Evolutionary conservation across 2,329 filamentous ascomycete species (phyloP).

Genomic region (Parasarocladium wereldwijsianum): DNA sequence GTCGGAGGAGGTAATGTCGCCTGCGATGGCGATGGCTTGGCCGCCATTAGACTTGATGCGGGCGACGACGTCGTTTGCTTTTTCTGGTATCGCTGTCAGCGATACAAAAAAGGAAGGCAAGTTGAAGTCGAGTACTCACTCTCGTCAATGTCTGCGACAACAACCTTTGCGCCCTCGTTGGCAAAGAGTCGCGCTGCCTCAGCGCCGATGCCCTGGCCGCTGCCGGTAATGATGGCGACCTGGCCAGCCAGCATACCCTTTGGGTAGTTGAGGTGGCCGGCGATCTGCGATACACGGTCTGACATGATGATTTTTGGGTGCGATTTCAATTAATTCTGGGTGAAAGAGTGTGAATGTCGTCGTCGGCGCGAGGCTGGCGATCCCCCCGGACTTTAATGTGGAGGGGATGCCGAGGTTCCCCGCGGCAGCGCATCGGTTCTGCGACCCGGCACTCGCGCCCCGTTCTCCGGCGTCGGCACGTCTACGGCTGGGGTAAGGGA

Average conservation of each 20-base stretch:
- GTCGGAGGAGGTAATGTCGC: conserved; percentile 57
- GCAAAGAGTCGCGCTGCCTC: conserved; percentile 72
- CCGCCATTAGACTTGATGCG: conserved; percentile 53
- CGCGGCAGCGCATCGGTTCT: conserved; percentile 2
- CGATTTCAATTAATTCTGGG: too few species aligned
- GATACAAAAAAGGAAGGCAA: background rate
- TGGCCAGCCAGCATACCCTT: conserved; percentile 66
- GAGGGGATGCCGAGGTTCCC: conserved; percentile 3
- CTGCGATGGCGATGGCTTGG: conserved; percentile 56
- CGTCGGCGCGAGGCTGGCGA: background rate
- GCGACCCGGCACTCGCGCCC: too few species aligned
- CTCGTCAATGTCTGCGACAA: conserved; percentile 71
- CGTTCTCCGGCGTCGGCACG: conserved; percentile 15
- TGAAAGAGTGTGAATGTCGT: too few species aligned
- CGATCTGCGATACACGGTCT: conserved; percentile 55
- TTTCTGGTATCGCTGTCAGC: conserved; percentile 31
- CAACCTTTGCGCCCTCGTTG: conserved; percentile 74
- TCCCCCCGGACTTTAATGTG: background rate
- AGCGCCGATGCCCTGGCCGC: conserved; percentile 77
- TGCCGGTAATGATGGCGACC: conserved; percentile 76
- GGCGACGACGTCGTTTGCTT: conserved; percentile 52
- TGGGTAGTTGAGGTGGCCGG: conserved; percentile 69
- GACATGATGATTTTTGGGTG: conserved; percentile 21
- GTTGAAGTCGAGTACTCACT: conserved; percentile 25
- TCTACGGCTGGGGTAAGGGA: background rate